Base-by-base conservation (phyloP, 495 filamentous ascomycete species). In the Penicillium bialowiezense region DNA sequence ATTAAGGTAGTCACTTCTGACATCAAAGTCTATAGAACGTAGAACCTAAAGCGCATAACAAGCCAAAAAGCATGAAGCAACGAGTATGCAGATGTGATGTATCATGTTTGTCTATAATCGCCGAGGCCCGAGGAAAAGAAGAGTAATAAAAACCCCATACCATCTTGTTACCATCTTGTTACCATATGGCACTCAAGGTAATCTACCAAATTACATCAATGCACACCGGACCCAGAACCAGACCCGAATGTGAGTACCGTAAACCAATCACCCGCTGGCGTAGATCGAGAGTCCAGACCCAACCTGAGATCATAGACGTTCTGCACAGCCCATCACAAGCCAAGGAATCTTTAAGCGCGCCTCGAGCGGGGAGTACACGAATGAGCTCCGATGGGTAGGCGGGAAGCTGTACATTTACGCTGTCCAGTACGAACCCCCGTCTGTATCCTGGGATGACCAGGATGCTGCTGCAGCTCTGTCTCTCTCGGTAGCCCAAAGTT, bases 251-350 rank as follows among this genome's bases (percentile, higher is more conserved):
- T 8, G 6, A 9, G 14, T 19, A 39, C 10, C 18, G 14, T 19
- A 20, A 12, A 39, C 3, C 18, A 39, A 39, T 24, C 36, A 39
- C 10, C 40, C 40, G 29, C 5, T 7, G 12, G 12, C 13, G 23
- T 28, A 23, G n/a, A 35, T 21, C 12, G n/a, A 28, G n/a, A 32
- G 44, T 17, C 44, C 37, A 34, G 44, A 40, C 44, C 44, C 9
- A 29, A 32, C 32, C 29, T 44, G 18, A 37, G 44, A 47, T 38
- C 29, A 44, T 44, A 17, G 21, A 46, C 35, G 26, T 32, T 47
- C 45, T 40, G 45, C 45, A 48, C 45, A 48, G 45, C 45, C 45
- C 35, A 48, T 47, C 34, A 47, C 44, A 39, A 10, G 44, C 34
- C 44, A 29, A 39, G 34, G 42, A 44, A 21, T 20, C 19, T 26